Percentiles rank a stretch among this genome's conserved stretches.
These are phyloP conservation scores for Arthrocladium fulminans DNA, from an alignment of 2,329 filamentous ascomycete species.

Conservation along the genomic window DNA sequence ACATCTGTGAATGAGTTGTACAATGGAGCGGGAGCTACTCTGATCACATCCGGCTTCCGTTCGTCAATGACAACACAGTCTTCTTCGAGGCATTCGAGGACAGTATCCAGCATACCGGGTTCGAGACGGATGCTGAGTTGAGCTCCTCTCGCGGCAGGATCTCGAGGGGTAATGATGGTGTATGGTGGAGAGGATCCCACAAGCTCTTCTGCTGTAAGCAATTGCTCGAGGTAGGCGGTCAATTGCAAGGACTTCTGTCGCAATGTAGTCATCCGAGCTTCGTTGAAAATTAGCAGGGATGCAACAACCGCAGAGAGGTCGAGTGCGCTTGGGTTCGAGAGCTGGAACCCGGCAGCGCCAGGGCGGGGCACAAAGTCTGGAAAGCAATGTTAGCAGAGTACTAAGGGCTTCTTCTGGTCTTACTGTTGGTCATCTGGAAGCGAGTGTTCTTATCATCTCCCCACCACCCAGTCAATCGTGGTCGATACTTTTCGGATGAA, in stretches of 20 bases:
- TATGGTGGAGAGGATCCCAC: slow-evolving; percentile 35
- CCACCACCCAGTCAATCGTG: slow-evolving; percentile 75
- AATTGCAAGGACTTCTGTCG: slow-evolving; percentile 62
- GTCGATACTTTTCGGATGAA: slow-evolving; percentile 12
- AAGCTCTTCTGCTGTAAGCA: slow-evolving; percentile 39
- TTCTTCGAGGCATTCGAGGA: slow-evolving; percentile 55
- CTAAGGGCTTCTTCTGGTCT: slow-evolving; percentile 5
- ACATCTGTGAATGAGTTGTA: slow-evolving; percentile 77
- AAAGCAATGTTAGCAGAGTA: neutral
- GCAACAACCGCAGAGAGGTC: slow-evolving; percentile 68
- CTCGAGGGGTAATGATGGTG: slow-evolving; percentile 59
- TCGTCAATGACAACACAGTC: slow-evolving; percentile 71
- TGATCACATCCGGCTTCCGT: slow-evolving; percentile 73
- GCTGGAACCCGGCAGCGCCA: slow-evolving; percentile 72
- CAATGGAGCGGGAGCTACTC: slow-evolving; percentile 72
- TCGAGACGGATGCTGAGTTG: slow-evolving; percentile 67
- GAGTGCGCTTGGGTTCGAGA: slow-evolving; percentile 74
- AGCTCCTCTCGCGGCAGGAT: slow-evolving; percentile 61
- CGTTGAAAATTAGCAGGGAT: slow-evolving; percentile 63
- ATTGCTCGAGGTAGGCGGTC: slow-evolving; percentile 66
- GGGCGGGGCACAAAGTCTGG: slow-evolving; percentile 61
- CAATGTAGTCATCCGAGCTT: slow-evolving; percentile 60
- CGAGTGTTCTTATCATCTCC: slow-evolving; percentile 66
- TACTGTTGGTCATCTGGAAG: slow-evolving; percentile 71
- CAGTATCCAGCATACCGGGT: slow-evolving; percentile 59